These are phyloP conservation scores for Curvularia eragrostidis DNA, from an alignment of 2,329 filamentous ascomycete species.

Conservation along the genomic window DNA sequence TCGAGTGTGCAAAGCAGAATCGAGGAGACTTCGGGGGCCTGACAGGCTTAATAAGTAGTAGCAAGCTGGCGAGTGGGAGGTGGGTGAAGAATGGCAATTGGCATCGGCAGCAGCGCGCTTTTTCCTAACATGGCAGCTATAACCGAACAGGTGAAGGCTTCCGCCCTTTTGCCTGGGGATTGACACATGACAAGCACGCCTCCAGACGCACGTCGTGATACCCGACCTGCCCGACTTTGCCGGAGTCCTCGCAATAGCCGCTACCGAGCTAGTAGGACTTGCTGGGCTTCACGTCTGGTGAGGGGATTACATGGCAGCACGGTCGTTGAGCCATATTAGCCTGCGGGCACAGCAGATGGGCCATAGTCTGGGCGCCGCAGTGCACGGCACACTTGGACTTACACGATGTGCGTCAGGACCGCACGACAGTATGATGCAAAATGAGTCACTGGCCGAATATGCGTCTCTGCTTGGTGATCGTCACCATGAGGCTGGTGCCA, in stretches of 20 bases:
- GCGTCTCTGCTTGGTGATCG: not conserved
- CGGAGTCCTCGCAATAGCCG: not conserved
- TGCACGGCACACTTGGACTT: too few relatives aligned
- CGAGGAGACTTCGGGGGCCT: not conserved
- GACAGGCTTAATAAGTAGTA: conserved; percentile 7
- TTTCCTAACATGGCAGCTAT: conserved; percentile 26
- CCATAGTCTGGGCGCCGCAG: too few relatives aligned
- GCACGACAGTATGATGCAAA: not conserved
- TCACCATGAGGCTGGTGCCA: not conserved
- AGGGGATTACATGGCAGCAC: not conserved
- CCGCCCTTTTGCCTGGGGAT: conserved; percentile 30
- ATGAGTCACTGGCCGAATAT: not conserved
- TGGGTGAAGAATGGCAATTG: conserved; percentile 17
- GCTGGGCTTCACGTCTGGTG: not conserved
- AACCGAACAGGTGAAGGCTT: conserved; percentile 24
- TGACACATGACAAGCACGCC: conserved; percentile 14
- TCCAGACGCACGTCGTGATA: conserved; percentile 14
- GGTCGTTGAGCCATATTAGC: not conserved
- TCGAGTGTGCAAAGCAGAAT: not conserved
- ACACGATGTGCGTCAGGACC: not conserved
- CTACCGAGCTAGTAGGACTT: not conserved
- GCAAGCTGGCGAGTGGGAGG: conserved; percentile 16
- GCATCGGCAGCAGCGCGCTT: conserved; percentile 13
- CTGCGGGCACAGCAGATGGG: too few relatives aligned
- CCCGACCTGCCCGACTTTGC: conserved; percentile 3